Percentiles rank a stretch among this genome's conserved stretches.
phyloP scores from a whole-genome alignment of 106 monocot species.

The Triglochin maritima region DNA sequence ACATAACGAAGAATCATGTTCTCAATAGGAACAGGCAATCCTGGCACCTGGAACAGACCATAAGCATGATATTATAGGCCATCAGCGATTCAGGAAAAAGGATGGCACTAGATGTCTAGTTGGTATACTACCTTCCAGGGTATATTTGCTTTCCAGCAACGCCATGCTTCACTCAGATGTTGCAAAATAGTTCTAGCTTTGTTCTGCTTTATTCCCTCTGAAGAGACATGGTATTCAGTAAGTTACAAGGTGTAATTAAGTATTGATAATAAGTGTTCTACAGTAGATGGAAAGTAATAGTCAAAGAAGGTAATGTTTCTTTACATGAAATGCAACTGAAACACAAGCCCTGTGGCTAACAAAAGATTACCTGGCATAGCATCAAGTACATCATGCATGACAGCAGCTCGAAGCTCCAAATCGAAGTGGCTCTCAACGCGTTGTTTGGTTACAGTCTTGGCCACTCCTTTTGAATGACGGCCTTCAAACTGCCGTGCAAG shows the following conservation, averaged over 20 bases:
- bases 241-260: no score
- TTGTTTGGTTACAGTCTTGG: conserved; percentile 98
- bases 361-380: conserved; percentile 84
- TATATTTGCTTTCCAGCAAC: conserved; percentile 99
- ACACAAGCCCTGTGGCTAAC: background rate
- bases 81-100: no score
- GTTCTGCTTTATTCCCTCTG: conserved; percentile 99
- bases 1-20: conserved; percentile 99
- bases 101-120: background rate
- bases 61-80: background rate
- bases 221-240: conserved; percentile 3
- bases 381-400: conserved; percentile 99
- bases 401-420: conserved; percentile 98
- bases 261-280: no score
- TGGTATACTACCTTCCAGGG: conserved; percentile 75
- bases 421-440: conserved; percentile 99
- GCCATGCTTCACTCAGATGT: conserved; percentile 99
- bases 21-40: conserved; percentile 95
- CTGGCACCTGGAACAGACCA: conserved; percentile 65
- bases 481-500: conserved; percentile 98
- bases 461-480: conserved; percentile 97
- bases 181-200: conserved; percentile 98
- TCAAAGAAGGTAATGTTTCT: no score
- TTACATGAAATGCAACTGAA: no score
- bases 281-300: no score